phyloP scores from a whole-genome alignment of 306 rosid species.

The Inga laurina region DNA sequence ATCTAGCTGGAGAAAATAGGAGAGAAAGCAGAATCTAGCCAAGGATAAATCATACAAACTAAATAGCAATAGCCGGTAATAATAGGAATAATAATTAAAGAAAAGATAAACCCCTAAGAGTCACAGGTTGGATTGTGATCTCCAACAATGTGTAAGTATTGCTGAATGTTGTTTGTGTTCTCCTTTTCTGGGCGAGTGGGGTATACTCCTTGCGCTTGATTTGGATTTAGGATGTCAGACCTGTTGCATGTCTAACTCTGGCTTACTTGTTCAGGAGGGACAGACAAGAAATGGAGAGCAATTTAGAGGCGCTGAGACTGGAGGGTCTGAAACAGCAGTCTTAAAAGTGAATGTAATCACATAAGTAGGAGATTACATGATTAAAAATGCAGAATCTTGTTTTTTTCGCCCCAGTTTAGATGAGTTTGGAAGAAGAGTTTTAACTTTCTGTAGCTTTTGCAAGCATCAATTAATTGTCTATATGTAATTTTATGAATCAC shows the following conservation, averaged over 20 bases:
- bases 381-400: not conserved
- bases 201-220: not conserved
- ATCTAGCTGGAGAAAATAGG: not conserved
- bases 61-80: not conserved
- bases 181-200: not conserved
- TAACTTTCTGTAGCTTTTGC: not conserved
- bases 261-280: conserved; percentile 37
- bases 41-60: not conserved
- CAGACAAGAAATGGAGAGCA: conserved; percentile 60
- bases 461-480: not conserved
- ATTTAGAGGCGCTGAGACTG: conserved; percentile 44
- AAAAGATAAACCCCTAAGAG: not conserved
- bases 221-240: conserved; percentile 8
- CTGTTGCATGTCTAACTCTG: conserved; percentile 6
- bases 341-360: conserved; percentile 54
- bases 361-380: conserved; percentile 11
- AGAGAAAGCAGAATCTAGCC: not conserved
- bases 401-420: not conserved
- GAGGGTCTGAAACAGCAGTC: conserved; percentile 50
- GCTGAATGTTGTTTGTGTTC: not conserved
- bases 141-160: not conserved
- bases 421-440: not conserved
- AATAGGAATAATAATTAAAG: not conserved
- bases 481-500: not conserved
- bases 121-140: not conserved